A percentile compares a stretch with the other conserved stretches of the same genome.
phyloP scores from a whole-genome alignment of 2,329 filamentous ascomycete genomes.

The Aspergillaceae sp. region DNA sequence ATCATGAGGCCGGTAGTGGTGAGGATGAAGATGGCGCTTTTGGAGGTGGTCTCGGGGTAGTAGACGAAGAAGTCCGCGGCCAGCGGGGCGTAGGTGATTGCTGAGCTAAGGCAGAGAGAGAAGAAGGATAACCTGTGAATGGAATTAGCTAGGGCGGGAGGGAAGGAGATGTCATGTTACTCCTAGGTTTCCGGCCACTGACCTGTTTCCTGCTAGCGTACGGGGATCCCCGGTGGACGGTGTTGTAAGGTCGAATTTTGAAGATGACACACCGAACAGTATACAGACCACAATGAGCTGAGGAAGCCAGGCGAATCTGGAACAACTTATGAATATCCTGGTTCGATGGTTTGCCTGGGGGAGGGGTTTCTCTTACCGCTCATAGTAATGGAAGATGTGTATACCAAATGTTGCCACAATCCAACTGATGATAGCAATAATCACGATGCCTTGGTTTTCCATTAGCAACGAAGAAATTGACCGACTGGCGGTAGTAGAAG shows the following conservation, averaged over 20 bases:
- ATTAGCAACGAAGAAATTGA: neutral
- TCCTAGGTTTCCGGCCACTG: neutral
- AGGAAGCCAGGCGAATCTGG: slow-evolving; percentile 55
- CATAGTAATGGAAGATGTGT: slow-evolving; percentile 58
- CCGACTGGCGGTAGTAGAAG: too few species aligned
- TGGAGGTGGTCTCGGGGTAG: slow-evolving; percentile 47
- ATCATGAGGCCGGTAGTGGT: slow-evolving; percentile 49
- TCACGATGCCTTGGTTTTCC: slow-evolving; percentile 43
- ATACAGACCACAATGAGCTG: slow-evolving; percentile 54
- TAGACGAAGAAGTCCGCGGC: slow-evolving; percentile 64
- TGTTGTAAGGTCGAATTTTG: slow-evolving; percentile 49
- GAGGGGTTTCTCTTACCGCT: slow-evolving; percentile 38
- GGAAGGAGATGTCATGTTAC: neutral
- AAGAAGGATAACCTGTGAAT: slow-evolving; percentile 55
- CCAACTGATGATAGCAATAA: slow-evolving; percentile 56
- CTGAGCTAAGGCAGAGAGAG: slow-evolving; percentile 56
- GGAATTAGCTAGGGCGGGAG: neutral
- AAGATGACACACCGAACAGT: slow-evolving; percentile 53
- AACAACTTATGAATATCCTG: neutral
- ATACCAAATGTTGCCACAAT: slow-evolving; percentile 60
- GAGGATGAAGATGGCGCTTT: slow-evolving; percentile 47
- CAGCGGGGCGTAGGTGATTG: slow-evolving; percentile 54
- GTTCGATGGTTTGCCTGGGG: too few species aligned
- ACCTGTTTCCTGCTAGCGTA: slow-evolving; percentile 44
- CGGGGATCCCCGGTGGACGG: slow-evolving; percentile 44